Base-by-base conservation (phyloP, 2,329 filamentous ascomycete genomes). In the Neocucurbitaria cava region DNA sequence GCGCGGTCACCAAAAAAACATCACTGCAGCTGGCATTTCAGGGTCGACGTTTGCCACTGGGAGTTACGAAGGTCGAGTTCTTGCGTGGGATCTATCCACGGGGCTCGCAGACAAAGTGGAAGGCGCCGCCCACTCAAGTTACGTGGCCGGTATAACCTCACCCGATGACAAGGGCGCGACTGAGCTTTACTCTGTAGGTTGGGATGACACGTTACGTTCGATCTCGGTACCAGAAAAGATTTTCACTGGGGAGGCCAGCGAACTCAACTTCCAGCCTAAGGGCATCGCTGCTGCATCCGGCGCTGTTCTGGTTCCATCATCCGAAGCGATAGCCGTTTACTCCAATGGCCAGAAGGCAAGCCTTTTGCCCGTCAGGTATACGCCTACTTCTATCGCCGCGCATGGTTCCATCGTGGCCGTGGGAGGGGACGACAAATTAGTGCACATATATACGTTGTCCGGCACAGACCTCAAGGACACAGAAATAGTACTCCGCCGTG, bases 181-280 rank as follows among this genome's bases (percentile, higher is more conserved):
- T 28, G 71, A 87, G 61, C 85, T 92, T n/a, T 93, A 91, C 78
- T 94, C 89, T 68, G 90, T 94, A 48, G 93, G 89, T 59, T 99
- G 94, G 95, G 95, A 99, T 71, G 95, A 99, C 74, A 92, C 89
- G 1, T 81, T 98, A 31, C 89, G 92, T 58, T 89, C 85, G 39
- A 83, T 96, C 31, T 92, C 96, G 61, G 83, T 89, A 54, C 83
- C 87, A 0, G 86, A 88, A 47, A 89, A 87, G 68, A 90, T 88
- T 0, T 97, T 96, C 74, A 83, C 88, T 5, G 91, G 90, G 50
- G 82, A 83, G 45, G 81, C 86, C 1, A 78, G 83, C 28, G 88
- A 89, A 70, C 83, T 96, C 18, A 82, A 85, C 2, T 89, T 88
- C 17, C 95, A 98, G 70, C 95, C 95, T 2, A 94, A 90, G 76